Percentiles rank a stretch among this genome's conserved stretches.
Evolutionary conservation across 208 protist species (phyloP).

Genomic region (Leishmania turanica): DNA sequence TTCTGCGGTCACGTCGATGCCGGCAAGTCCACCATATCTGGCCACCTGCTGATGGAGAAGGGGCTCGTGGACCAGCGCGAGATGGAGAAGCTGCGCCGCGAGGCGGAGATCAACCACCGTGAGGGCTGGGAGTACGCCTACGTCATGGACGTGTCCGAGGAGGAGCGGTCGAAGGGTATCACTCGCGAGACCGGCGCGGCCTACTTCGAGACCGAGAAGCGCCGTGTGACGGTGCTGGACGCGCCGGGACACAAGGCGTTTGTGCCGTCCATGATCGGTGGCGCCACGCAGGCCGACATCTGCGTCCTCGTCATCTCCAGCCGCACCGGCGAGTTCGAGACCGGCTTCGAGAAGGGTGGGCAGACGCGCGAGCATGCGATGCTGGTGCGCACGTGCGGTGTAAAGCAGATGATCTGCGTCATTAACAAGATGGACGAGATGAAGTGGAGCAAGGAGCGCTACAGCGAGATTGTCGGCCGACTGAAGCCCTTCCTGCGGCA

Average conservation of each 20-base stretch:
- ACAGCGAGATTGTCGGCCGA: constrained; percentile 95
- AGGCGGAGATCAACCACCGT: constrained; percentile 97
- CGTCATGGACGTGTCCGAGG: constrained; percentile 98
- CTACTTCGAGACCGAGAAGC: constrained; percentile 96
- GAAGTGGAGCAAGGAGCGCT: constrained; percentile 95
- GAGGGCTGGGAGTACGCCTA: constrained; percentile 98
- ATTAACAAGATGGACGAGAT: constrained; percentile 99
- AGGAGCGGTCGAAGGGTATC: constrained; percentile 98
- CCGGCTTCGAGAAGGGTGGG: constrained; percentile 98
- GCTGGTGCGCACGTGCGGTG: constrained; percentile 98
- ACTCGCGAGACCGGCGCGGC: constrained; percentile 97
- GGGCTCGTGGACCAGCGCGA: constrained; percentile 98
- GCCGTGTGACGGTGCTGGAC: constrained; percentile 98
- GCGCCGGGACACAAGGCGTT: constrained; percentile 99
- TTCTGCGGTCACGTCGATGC: constrained; percentile 99
- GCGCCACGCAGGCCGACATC: constrained; percentile 98
- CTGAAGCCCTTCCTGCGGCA: constrained; percentile 96
- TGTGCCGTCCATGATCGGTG: constrained; percentile 99
- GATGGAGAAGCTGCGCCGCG: constrained; percentile 98
- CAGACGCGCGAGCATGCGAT: constrained; percentile 99
- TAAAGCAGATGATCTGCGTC: constrained; percentile 96
- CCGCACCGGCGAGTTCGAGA: constrained; percentile 98
- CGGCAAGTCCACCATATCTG: constrained; percentile 98
- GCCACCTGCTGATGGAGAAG: constrained; percentile 96
- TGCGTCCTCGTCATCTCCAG: constrained; percentile 99